phyloP scores from a whole-genome alignment of 768 basidiomycete species.

The Lactarius trivialis region DNA sequence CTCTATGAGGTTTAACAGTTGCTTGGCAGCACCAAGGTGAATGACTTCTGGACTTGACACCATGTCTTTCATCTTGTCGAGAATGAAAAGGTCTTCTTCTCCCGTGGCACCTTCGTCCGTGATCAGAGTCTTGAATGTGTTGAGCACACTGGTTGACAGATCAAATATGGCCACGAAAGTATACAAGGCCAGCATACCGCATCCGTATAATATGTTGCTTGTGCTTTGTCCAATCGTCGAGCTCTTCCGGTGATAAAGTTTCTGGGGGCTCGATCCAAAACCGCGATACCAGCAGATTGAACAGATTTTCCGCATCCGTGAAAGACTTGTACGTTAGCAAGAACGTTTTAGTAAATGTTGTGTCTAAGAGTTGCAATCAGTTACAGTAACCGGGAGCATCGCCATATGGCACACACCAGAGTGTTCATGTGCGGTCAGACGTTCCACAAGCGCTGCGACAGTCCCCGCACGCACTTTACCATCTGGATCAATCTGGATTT shows the following conservation, averaged over 20 bases:
- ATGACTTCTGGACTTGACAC: slow-evolving; percentile 57
- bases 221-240: slow-evolving; percentile 71
- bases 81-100: slow-evolving; percentile 76
- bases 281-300: slow-evolving; percentile 72
- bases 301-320: slow-evolving; percentile 73
- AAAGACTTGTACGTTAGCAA: slow-evolving; percentile 96
- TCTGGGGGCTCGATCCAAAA: slow-evolving; percentile 75
- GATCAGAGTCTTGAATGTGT: slow-evolving; percentile 86
- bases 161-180: neutral
- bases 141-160: slow-evolving; percentile 59
- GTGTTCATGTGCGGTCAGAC: slow-evolving; percentile 85
- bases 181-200: slow-evolving; percentile 45
- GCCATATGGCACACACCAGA: slow-evolving; percentile 52
- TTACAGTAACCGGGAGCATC: neutral
- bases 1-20: slow-evolving; percentile 66
- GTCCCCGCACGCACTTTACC: slow-evolving; percentile 83
- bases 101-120: slow-evolving; percentile 78
- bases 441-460: slow-evolving; percentile 76
- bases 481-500: slow-evolving; percentile 83
- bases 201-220: slow-evolving; percentile 86
- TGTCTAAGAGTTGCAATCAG: slow-evolving; percentile 41
- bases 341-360: slow-evolving; percentile 81
- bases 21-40: slow-evolving; percentile 64
- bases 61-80: slow-evolving; percentile 80
- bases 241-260: slow-evolving; percentile 52